phyloP scores from a whole-genome alignment of 768 basidiomycete species.

The Lentinula sp. region DNA sequence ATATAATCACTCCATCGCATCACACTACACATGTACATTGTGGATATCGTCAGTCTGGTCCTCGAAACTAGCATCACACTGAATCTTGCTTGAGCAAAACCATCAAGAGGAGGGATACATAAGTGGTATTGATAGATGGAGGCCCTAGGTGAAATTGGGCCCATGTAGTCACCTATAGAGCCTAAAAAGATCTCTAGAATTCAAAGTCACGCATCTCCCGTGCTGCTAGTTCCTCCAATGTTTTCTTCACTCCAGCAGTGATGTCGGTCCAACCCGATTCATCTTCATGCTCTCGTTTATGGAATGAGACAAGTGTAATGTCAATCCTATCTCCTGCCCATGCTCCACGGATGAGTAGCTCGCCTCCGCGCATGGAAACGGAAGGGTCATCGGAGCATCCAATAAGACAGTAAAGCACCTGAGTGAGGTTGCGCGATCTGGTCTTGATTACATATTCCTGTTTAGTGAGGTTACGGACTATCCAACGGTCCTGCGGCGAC shows the following conservation, averaged over 20 bases:
- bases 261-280: background rate
- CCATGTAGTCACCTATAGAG: no score
- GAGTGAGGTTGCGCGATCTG: background rate
- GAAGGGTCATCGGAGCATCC: background rate
- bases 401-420: background rate
- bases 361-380: background rate
- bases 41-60: no score
- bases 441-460: background rate
- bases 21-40: no score
- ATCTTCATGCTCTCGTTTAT: background rate
- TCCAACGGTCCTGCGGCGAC: background rate
- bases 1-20: no score
- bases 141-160: no score
- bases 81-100: no score
- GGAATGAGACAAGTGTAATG: background rate
- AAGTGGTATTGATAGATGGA: no score
- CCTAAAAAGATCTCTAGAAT: no score
- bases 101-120: no score
- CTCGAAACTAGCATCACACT: no score
- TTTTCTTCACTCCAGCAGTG: background rate
- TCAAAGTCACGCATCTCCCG: no score
- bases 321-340: background rate
- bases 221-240: background rate
- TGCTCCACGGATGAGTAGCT: background rate
- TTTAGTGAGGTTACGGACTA: background rate